phyloP scores from a whole-genome alignment of 2,329 filamentous ascomycete species.

The Trichoderma koningii region DNA sequence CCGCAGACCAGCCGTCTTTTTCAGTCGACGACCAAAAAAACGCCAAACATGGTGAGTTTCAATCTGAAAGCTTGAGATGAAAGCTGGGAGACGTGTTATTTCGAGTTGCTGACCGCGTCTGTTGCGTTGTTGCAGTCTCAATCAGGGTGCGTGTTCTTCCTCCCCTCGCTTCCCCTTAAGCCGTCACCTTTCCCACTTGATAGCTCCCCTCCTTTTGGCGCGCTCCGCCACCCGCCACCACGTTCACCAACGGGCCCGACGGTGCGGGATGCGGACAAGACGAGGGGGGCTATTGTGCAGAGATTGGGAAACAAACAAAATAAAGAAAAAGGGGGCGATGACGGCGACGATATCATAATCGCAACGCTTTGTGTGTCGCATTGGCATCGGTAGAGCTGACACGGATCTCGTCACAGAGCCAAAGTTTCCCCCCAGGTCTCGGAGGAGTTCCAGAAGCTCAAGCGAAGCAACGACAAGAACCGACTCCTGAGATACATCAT shows the following conservation, averaged over 20 bases:
- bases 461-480: conserved; percentile 27
- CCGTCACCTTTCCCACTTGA: conserved; percentile 31
- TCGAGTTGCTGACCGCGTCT: conserved; percentile 1
- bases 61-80: background rate
- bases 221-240: background rate
- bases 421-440: conserved; percentile 47
- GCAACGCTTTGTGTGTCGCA: background rate
- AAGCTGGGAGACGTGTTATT: background rate
- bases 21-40: conserved; percentile 31
- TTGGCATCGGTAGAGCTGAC: conserved; percentile 12
- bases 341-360: too few relatives aligned
- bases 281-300: background rate
- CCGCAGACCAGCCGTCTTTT: background rate
- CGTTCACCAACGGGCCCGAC: background rate
- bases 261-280: background rate
- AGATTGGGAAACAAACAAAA: background rate
- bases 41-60: conserved; percentile 47
- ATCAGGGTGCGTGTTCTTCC: conserved; percentile 61
- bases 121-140: conserved; percentile 54
- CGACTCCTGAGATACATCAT: conserved; percentile 73
- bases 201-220: background rate
- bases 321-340: background rate
- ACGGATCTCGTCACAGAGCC: conserved; percentile 12
- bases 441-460: conserved; percentile 55
- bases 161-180: conserved; percentile 39